phyloP scores from a whole-genome alignment of 768 basidiomycete species.

The Chalciporus piperatus region DNA sequence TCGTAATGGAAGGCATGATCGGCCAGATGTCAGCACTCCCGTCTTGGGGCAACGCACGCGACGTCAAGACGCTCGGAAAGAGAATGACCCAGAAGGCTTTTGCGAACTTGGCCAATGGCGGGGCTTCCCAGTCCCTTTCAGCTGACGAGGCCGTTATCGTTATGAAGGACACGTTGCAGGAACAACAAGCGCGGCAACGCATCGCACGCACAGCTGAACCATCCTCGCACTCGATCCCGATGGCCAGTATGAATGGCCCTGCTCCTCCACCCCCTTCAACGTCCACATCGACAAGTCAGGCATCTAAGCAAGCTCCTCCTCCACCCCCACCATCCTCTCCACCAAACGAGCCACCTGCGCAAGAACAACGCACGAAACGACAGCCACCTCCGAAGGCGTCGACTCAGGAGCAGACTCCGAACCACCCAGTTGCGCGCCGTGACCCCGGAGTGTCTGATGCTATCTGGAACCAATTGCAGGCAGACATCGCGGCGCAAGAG shows the following conservation, averaged over 20 bases:
- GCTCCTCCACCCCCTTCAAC: constrained; percentile 21
- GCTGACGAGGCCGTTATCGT: constrained; percentile 30
- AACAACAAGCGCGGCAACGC: constrained; percentile 20
- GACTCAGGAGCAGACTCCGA: constrained; percentile 5
- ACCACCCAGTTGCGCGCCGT: constrained; percentile 24
- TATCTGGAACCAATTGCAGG: constrained; percentile 52
- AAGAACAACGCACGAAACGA: background rate
- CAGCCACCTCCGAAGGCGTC: background rate
- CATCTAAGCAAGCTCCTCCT: constrained; percentile 20
- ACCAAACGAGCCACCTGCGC: constrained; percentile 5
- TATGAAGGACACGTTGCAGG: constrained; percentile 20
- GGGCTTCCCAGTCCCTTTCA: constrained; percentile 22
- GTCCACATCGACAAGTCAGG: constrained; percentile 16
- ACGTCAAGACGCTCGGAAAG: constrained; percentile 54
- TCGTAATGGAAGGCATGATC: constrained; percentile 39
- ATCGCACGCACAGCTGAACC: background rate
- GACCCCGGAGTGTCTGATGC: constrained; percentile 55
- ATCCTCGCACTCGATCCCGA: constrained; percentile 10
- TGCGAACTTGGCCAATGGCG: constrained; percentile 18
- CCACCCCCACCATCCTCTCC: constrained; percentile 14
- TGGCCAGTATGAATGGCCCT: constrained; percentile 19
- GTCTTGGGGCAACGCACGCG: constrained; percentile 71
- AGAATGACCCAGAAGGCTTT: constrained; percentile 45
- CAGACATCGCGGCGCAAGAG: constrained; percentile 28
- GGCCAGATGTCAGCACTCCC: constrained; percentile 42